Conservation (phyloP, 768 basidiomycete species). For the Tubosaeta brunneosetosa region DNA sequence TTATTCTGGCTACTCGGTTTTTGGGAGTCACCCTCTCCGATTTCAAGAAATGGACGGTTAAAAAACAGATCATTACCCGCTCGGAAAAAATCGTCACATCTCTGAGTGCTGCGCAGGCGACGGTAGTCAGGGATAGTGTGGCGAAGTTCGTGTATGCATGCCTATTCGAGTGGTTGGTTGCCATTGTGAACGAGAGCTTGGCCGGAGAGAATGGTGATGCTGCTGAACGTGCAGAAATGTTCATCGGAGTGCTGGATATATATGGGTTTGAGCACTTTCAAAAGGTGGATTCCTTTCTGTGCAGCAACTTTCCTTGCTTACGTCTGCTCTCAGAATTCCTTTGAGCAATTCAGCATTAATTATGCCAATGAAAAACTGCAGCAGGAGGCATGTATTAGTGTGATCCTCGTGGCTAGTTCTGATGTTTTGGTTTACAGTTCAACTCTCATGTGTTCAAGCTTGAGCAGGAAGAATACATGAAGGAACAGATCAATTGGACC, state of each 20-base stretch:
- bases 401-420: conserved; percentile 5
- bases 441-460: conserved; percentile 99
- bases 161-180: conserved; percentile 97
- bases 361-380: conserved; percentile 98
- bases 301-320: conserved; percentile 2
- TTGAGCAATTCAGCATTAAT: conserved; percentile 99
- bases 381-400: conserved; percentile 69
- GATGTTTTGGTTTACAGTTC: conserved; percentile 52
- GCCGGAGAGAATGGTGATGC: conserved; percentile 93
- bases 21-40: conserved; percentile 86
- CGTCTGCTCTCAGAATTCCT: conserved; percentile 57
- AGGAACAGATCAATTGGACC: conserved; percentile 98
- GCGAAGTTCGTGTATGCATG: conserved; percentile 99
- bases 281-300: conserved; percentile 50
- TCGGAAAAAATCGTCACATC: conserved; percentile 92
- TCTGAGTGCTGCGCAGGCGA: conserved; percentile 83
- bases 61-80: conserved; percentile 94
- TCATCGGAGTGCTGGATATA: conserved; percentile 98
- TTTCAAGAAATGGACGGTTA: conserved; percentile 98
- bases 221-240: conserved; percentile 89
- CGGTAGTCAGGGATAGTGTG: conserved; percentile 91
- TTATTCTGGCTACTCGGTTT: conserved; percentile 81
- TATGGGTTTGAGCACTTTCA: conserved; percentile 98
- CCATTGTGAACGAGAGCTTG: conserved; percentile 94
- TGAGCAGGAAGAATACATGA: conserved; percentile 98